These are phyloP conservation scores for Hondaea fermentalgiana DNA, from an alignment of 108 stramenopile species.

Conservation along the genomic window DNA sequence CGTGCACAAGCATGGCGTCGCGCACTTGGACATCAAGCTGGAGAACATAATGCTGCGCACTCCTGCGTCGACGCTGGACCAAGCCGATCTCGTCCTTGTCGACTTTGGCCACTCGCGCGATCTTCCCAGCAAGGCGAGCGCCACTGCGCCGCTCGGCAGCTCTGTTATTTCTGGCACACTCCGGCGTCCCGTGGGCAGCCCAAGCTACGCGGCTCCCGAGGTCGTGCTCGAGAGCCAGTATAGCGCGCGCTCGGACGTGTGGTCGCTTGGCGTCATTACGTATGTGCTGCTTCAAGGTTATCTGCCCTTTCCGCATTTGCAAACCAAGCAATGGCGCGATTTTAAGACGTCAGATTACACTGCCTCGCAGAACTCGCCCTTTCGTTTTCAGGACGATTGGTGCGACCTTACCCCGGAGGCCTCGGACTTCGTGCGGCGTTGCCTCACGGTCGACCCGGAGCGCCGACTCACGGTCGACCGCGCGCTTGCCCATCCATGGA, in stretches of 20 bases:
- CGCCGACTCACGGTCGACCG: background rate
- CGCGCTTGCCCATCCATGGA: background rate
- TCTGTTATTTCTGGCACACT: background rate
- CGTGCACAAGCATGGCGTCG: background rate
- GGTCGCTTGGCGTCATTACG: constrained; percentile 8
- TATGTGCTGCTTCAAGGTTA: background rate
- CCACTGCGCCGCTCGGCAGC: background rate
- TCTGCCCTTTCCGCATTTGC: constrained; percentile 8
- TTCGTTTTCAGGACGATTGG: background rate
- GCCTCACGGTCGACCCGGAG: background rate
- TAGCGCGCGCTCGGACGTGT: background rate
- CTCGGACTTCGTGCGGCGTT: background rate
- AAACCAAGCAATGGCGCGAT: background rate
- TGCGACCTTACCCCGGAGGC: background rate
- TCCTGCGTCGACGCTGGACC: background rate
- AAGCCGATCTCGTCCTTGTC: constrained; percentile 1
- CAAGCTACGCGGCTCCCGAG: constrained; percentile 6
- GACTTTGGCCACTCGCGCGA: constrained; percentile 11
- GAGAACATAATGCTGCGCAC: background rate
- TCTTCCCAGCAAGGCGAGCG: background rate
- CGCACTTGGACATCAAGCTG: background rate
- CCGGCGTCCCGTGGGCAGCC: background rate
- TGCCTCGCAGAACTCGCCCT: background rate
- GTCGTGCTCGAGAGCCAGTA: background rate
- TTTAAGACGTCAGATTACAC: background rate